phyloP scores from a whole-genome alignment of 495 filamentous ascomycete genomes.

The Saxophila tyrrhenica region DNA sequence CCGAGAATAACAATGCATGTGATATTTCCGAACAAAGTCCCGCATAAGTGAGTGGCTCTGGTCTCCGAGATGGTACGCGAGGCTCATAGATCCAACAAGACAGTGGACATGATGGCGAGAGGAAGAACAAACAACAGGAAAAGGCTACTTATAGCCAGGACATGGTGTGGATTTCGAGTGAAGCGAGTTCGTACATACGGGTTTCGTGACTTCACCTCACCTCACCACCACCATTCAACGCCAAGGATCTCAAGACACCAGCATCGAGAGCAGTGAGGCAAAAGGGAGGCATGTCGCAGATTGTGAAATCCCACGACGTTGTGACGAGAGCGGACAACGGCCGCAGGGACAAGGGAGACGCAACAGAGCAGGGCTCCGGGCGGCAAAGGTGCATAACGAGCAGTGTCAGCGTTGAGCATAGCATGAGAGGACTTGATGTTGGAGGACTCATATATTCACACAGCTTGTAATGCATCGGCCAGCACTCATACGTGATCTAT shows the following conservation, averaged over 20 bases:
- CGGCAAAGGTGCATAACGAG: not conserved
- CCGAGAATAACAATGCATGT: not conserved
- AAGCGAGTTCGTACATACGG: no score
- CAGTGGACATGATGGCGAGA: not conserved
- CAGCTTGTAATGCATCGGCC: not conserved
- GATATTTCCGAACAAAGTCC: conserved; percentile 6
- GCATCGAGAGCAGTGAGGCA: no score
- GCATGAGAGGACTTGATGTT: not conserved
- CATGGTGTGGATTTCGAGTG: no score
- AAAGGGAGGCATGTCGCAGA: no score
- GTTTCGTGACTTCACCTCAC: not conserved
- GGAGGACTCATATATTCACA: not conserved
- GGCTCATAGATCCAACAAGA: conserved; percentile 1
- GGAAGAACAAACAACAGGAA: not conserved
- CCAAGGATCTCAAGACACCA: no score
- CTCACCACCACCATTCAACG: not conserved
- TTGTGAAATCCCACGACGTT: no score
- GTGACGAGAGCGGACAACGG: no score
- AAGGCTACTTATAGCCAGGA: not conserved
- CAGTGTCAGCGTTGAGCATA: not conserved
- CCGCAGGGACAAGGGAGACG: no score
- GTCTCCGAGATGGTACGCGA: conserved; percentile 11
- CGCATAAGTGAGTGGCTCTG: conserved; percentile 13
- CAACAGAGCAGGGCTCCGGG: no score
- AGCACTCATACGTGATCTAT: not conserved